Evolutionary conservation across 768 basidiomycete genomes (phyloP), one percentile per base, ranked within the genome.

Genomic region (Tulasnella sp.): DNA sequence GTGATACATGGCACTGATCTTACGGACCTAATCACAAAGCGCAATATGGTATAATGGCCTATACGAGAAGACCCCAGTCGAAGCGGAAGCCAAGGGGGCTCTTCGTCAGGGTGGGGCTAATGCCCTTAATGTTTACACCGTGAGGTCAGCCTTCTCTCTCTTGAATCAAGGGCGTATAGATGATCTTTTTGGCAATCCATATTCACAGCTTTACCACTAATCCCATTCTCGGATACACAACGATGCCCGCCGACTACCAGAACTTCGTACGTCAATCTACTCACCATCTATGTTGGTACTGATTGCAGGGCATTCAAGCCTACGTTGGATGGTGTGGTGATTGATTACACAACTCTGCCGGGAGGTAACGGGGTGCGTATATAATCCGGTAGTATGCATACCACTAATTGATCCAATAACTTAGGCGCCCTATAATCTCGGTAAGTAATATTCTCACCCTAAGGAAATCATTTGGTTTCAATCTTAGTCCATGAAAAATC

Each of bases 121-220:
- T 22, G 54, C 40, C 10, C 59, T 72, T 42, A 71, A 70, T 53
- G 55, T 71, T 32, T 71, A 68, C 59, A 64, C 68, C 9, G 48
- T 55, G 13, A 50, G 56, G 8, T 56, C 37, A 41, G 41, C 3
- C 24, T n/a, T n/a, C n/a, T n/a, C n/a, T n/a, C n/a, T 20, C 34
- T 22, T 50, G 55, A 9, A 29, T 8, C n/a, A n/a, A n/a, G n/a
- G n/a, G n/a, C n/a, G n/a, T n/a, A n/a, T n/a, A n/a, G n/a, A n/a
- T n/a, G n/a, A n/a, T n/a, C n/a, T n/a, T n/a, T n/a, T n/a, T n/a
- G n/a, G n/a, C n/a, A n/a, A n/a, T n/a, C n/a, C n/a, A n/a, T n/a
- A n/a, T n/a, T n/a, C n/a, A n/a, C n/a, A n/a, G n/a, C n/a, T n/a
- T n/a, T n/a, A n/a, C n/a, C n/a, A n/a, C n/a, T n/a, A n/a, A n/a